Base-by-base conservation (phyloP, 129 eudicot genomes). In the Arctium minus region DNA sequence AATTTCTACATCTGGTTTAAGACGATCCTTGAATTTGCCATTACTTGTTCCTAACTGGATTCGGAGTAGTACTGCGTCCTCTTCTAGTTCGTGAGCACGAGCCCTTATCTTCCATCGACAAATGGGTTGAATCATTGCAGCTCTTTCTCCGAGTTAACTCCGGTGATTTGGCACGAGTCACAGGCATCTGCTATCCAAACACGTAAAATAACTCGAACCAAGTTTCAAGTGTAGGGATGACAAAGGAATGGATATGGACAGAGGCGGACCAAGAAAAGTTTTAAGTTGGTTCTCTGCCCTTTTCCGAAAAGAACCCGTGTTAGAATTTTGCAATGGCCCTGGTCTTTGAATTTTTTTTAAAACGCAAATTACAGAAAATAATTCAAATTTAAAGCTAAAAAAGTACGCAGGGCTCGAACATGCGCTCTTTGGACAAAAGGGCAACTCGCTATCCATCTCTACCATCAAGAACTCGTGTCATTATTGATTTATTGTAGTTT, bases 121-220 rank as follows among this genome's bases (percentile, higher is more conserved):
- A 15, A 40, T 85, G 77, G 8, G 29, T 68, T 36, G 92, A 89
- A 64, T 91, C 94, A 7, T 88, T 50, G 46, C 90, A 91, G 79
- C 94, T 93, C 88, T 79, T 93, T 91, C 97, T 88, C 72, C 97
- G 85, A 9, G 79, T 86, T 29, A 93, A 81, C n/a, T 93, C 90
- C 33, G 98, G 98, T 70, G 97, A 93, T 86, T 89, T 91, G 12
- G 98, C 82, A 67, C 97, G 97, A 10, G 98, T 93, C 33, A 91
- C 82, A 9, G 97, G 98, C 31, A 88, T 64, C 97, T 93, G 92
- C 76, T 30, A 71, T 53, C 30, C 31, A 75, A 76, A 38, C 75
- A 79, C 5, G 10, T 60, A 5, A 60, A 46, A 56, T 56, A 56
- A 56, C 27, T 56, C 17, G 27, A 56, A 56, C 18, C 72, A 27